Evolutionary conservation across 495 filamentous ascomycete species (phyloP).

Genomic region (Schizothecium vesticola): DNA sequence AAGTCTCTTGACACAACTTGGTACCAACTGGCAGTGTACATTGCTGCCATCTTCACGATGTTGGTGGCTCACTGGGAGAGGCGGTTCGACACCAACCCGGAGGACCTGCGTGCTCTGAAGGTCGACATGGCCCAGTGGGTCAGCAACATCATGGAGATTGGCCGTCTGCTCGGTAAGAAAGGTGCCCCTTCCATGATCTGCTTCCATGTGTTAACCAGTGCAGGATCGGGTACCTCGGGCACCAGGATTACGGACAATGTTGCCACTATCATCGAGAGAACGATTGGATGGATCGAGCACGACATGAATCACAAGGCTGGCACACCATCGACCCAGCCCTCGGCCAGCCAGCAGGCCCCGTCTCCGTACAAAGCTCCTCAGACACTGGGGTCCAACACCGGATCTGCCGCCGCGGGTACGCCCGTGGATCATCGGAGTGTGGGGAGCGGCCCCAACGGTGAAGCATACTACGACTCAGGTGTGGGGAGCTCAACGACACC

Average conservation of each 20-base stretch:
- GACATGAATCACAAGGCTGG: conserved; percentile 29
- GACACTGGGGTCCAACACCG: not conserved
- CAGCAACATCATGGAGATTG: conserved; percentile 59
- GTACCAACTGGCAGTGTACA: conserved; percentile 64
- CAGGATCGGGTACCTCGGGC: conserved; percentile 34
- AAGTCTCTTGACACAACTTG: conserved; percentile 78
- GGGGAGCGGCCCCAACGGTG: conserved; percentile 16
- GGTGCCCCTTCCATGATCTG: not conserved
- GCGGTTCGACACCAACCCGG: conserved; percentile 48
- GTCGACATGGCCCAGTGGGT: conserved; percentile 67
- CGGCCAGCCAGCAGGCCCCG: conserved; percentile 12
- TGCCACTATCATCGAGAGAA: conserved; percentile 37
- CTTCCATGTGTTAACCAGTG: not conserved
- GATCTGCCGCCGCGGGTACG: not conserved
- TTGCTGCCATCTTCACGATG: conserved; percentile 67
- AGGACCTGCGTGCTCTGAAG: conserved; percentile 51
- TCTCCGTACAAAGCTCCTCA: conserved; percentile 11
- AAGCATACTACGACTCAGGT: conserved; percentile 22
- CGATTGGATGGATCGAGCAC: conserved; percentile 40
- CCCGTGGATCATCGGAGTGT: conserved; percentile 14
- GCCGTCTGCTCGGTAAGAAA: conserved; percentile 54
- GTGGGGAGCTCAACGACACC: conserved; percentile 10
- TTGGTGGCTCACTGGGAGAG: conserved; percentile 66
- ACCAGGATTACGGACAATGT: conserved; percentile 32
- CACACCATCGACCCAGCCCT: conserved; percentile 5